A percentile compares a stretch with the other conserved stretches of the same genome.
Evolutionary conservation across 2,329 filamentous ascomycete genomes (phyloP).

Genomic region (Parascedosporium putredinis): DNA sequence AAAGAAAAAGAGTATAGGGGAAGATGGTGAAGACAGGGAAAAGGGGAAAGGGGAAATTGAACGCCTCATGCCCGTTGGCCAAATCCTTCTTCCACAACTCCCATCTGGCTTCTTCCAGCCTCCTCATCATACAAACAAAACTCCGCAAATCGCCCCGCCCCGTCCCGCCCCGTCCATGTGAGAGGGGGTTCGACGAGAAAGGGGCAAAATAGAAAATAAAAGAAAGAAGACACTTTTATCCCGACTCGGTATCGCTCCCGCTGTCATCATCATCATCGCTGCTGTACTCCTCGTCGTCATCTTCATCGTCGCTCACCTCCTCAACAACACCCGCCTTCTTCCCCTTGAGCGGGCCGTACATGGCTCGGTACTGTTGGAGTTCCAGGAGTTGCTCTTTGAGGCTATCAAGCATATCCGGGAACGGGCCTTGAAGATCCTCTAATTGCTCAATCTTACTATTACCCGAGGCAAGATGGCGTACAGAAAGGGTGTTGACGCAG

Average conservation of each 20-base stretch:
- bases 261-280: slow-evolving; percentile 17
- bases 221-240: slow-evolving; percentile 13
- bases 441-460: slow-evolving; percentile 51
- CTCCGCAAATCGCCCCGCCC: no score
- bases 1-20: slow-evolving; percentile 7
- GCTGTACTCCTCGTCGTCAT: slow-evolving; percentile 4
- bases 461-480: slow-evolving; percentile 70
- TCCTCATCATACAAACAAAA: background rate
- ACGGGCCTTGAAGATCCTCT: slow-evolving; percentile 66
- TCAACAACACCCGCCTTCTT: background rate
- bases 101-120: background rate
- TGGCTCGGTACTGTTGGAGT: slow-evolving; percentile 48
- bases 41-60: background rate
- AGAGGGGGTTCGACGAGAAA: no score
- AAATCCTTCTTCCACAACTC: background rate
- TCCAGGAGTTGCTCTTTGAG: slow-evolving; percentile 53
- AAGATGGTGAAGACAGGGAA: no score
- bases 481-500: slow-evolving; percentile 65
- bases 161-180: no score
- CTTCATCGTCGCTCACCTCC: background rate
- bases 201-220: background rate
- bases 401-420: slow-evolving; percentile 57
- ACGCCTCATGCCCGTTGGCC: background rate
- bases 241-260: slow-evolving; percentile 21
- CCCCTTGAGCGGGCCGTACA: slow-evolving; percentile 32